Evolutionary conservation across 352 stramenopile species (phyloP).

Genomic region (Blastocystis sp.): DNA sequence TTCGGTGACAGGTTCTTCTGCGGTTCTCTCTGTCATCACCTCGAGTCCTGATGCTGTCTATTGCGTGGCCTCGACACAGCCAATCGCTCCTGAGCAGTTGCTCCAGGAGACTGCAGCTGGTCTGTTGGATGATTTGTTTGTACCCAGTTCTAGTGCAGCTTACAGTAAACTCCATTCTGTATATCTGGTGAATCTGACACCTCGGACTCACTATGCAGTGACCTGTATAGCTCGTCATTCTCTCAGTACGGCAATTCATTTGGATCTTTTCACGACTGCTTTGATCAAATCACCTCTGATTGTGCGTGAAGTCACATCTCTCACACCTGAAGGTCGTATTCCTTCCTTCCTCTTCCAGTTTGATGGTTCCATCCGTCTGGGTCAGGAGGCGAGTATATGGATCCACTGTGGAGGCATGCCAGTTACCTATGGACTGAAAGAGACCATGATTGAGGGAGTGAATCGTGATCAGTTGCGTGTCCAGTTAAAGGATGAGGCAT

Average conservation of each 20-base stretch:
- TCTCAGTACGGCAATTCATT: not conserved
- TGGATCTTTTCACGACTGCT: constrained; percentile 13
- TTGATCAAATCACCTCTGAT: not conserved
- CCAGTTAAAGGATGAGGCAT: constrained; percentile 38
- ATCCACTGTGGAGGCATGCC: not conserved
- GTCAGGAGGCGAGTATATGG: not conserved
- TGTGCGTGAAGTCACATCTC: not conserved
- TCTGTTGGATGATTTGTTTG: not conserved
- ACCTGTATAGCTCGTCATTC: not conserved
- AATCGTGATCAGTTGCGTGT: not conserved
- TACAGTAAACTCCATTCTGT: not conserved
- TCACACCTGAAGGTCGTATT: not conserved
- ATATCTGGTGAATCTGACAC: not conserved
- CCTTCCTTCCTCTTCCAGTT: not conserved
- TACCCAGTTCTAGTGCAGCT: not conserved
- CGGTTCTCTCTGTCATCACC: not conserved
- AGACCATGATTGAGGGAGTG: not conserved
- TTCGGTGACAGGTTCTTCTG: not conserved
- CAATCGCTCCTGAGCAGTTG: not conserved
- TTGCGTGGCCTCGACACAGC: not conserved
- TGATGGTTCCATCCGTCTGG: not conserved
- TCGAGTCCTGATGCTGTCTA: not conserved
- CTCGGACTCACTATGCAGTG: not conserved
- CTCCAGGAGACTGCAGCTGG: not conserved
- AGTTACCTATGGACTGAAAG: not conserved